Evolutionary conservation across 768 basidiomycete genomes (phyloP).

Genomic region (Psilocybe subaeruginosa): DNA sequence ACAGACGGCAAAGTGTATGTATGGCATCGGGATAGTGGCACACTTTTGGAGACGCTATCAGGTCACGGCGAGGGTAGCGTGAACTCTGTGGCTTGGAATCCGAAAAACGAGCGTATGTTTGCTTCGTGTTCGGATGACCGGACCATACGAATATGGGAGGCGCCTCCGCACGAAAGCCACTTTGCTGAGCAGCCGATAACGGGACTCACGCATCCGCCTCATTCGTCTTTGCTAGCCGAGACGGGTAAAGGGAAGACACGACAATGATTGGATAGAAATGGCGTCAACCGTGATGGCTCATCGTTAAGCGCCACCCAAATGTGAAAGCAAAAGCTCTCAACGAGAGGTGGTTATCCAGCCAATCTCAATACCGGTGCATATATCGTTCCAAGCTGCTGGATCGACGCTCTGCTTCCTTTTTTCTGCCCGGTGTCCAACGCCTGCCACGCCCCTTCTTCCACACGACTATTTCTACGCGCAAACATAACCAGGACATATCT

Average conservation of each 20-base stretch:
- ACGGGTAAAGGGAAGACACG: constrained; percentile 70
- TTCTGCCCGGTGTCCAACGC: constrained; percentile 6
- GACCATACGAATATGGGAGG: constrained; percentile 91
- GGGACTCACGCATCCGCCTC: constrained; percentile 14
- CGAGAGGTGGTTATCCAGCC: not conserved
- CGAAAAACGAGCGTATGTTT: constrained; percentile 86
- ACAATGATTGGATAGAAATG: constrained; percentile 40
- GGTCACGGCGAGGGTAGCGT: constrained; percentile 92
- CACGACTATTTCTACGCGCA: constrained; percentile 2
- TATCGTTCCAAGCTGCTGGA: constrained; percentile 6
- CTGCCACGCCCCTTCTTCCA: constrained; percentile 1
- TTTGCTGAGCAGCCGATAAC: constrained; percentile 12
- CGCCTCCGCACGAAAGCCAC: constrained; percentile 33
- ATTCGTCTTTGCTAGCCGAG: constrained; percentile 39
- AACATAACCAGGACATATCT: constrained; percentile 1
- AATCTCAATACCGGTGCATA: not conserved
- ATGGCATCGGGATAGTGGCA: constrained; percentile 89
- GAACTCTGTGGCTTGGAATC: constrained; percentile 97
- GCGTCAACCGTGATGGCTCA: constrained; percentile 6
- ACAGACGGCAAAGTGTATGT: constrained; percentile 92
- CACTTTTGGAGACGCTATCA: constrained; percentile 81
- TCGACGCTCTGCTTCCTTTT: not conserved
- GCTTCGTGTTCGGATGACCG: constrained; percentile 95
- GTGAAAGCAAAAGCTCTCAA: constrained; percentile 7
- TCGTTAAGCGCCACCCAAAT: constrained; percentile 15